Conservation (phyloP, 495 filamentous ascomycete species). For the Letharia columbiana region DNA sequence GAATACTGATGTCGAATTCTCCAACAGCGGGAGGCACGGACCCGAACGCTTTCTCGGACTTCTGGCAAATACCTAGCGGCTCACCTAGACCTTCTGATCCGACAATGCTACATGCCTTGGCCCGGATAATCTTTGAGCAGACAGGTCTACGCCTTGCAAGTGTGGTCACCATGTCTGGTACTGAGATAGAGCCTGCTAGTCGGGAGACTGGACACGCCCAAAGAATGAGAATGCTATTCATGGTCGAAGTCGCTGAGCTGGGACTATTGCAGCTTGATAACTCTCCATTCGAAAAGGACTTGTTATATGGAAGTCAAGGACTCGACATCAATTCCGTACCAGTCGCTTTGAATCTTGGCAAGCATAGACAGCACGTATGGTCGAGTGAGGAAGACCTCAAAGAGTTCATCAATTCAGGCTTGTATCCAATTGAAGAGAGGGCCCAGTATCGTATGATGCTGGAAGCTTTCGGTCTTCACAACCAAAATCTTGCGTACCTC, state of each 20-base stretch:
- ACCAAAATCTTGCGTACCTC: neutral
- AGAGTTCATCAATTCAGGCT: conserved; percentile 2
- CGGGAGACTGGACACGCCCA: neutral
- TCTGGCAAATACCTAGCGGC: conserved; percentile 6
- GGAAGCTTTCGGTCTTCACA: conserved; percentile 2
- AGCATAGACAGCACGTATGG: conserved; percentile 1
- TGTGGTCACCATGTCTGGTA: conserved; percentile 4
- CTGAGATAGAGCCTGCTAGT: neutral
- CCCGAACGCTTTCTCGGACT: conserved; percentile 10
- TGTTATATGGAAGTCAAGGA: neutral
- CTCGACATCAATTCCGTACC: neutral
- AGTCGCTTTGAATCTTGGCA: neutral
- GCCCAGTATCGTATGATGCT: conserved; percentile 8
- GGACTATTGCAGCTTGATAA: neutral
- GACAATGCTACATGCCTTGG: conserved; percentile 6
- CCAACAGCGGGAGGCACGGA: conserved; percentile 2
- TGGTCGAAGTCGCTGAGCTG: conserved; percentile 8
- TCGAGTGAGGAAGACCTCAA: conserved; percentile 6
- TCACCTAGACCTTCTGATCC: conserved; percentile 5
- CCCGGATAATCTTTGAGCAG: conserved; percentile 2
- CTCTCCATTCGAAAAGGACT: neutral
- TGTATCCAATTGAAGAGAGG: conserved; percentile 3
- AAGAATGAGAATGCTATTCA: conserved; percentile 12
- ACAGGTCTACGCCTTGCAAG: neutral
- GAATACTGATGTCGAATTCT: neutral